These are phyloP conservation scores for Lablab purpureus DNA, from an alignment of 306 rosid genomes.

Conservation along the genomic window DNA sequence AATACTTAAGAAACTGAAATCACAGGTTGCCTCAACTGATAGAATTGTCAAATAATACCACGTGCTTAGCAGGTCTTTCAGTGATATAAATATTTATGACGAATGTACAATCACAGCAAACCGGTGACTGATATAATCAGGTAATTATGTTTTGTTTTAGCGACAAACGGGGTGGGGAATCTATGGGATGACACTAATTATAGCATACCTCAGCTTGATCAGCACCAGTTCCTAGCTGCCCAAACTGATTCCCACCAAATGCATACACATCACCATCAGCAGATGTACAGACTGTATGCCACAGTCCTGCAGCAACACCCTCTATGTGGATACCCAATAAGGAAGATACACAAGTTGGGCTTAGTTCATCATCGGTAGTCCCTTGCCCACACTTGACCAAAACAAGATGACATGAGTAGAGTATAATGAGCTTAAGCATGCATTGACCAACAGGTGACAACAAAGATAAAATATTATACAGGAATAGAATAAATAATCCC, in stretches of 20 bases:
- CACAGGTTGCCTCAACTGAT: slow-evolving; percentile 23
- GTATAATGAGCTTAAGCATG: slow-evolving; percentile 44
- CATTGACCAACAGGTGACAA: slow-evolving; percentile 40
- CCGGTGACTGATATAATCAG: neutral
- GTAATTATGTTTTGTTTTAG: slow-evolving; percentile 2
- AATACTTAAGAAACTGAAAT: slow-evolving; percentile 13
- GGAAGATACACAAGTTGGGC: slow-evolving; percentile 81
- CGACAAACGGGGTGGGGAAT: slow-evolving; percentile 1
- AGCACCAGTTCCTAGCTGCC: slow-evolving; percentile 93
- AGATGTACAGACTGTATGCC: slow-evolving; percentile 93
- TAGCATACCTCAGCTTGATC: slow-evolving; percentile 84
- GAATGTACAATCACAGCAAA: neutral
- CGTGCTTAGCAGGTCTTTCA: slow-evolving; percentile 13
- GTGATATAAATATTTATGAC: slow-evolving; percentile 12
- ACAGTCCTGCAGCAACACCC: slow-evolving; percentile 86
- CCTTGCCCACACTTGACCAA: slow-evolving; percentile 90
- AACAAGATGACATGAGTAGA: slow-evolving; percentile 46
- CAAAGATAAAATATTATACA: slow-evolving; percentile 42
- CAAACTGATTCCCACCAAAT: slow-evolving; percentile 96
- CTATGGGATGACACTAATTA: slow-evolving; percentile 22
- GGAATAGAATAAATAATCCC: slow-evolving; percentile 66
- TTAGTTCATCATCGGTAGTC: slow-evolving; percentile 85
- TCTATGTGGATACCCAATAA: slow-evolving; percentile 80
- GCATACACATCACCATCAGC: slow-evolving; percentile 91
- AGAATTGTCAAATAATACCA: neutral